phyloP scores from a whole-genome alignment of 2,329 filamentous ascomycete species.

The Claviceps monticola region DNA sequence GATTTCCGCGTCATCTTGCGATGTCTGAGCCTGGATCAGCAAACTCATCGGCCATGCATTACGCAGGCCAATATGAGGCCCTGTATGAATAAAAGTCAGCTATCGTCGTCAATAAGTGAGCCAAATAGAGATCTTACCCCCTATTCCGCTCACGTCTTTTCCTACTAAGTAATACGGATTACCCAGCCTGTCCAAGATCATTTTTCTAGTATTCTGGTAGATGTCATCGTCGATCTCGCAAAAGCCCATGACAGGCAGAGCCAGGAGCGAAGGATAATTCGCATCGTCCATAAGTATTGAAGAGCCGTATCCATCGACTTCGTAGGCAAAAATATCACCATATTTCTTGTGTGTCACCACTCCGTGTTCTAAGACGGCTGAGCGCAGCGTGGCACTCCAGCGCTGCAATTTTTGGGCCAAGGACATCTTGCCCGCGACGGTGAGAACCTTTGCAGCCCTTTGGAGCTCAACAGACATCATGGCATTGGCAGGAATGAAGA shows the following conservation, averaged over 20 bases:
- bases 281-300: conserved; percentile 80
- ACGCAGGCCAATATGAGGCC: conserved; percentile 61
- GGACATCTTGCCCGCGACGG: conserved; percentile 38
- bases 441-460: conserved; percentile 58
- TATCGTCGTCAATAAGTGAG: too few relatives aligned
- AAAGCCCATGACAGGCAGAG: conserved; percentile 68
- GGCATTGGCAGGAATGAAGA: conserved; percentile 89
- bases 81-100: conserved; percentile 14
- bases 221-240: conserved; percentile 47
- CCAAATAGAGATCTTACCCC: conserved; percentile 39
- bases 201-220: conserved; percentile 76
- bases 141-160: conserved; percentile 69
- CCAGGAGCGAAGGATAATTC: conserved; percentile 70
- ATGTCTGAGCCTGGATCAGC: conserved; percentile 81
- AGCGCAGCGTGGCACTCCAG: conserved; percentile 49
- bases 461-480: conserved; percentile 88
- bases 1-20: conserved; percentile 73
- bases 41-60: conserved; percentile 97
- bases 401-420: conserved; percentile 41
- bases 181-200: conserved; percentile 56
- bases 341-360: conserved; percentile 63
- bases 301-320: conserved; percentile 78
- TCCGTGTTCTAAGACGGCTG: conserved; percentile 74
- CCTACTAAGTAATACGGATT: conserved; percentile 87
- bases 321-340: conserved; percentile 71